Evolutionary conservation across 768 basidiomycete species (phyloP).

Genomic region (Lentinula sp.): DNA sequence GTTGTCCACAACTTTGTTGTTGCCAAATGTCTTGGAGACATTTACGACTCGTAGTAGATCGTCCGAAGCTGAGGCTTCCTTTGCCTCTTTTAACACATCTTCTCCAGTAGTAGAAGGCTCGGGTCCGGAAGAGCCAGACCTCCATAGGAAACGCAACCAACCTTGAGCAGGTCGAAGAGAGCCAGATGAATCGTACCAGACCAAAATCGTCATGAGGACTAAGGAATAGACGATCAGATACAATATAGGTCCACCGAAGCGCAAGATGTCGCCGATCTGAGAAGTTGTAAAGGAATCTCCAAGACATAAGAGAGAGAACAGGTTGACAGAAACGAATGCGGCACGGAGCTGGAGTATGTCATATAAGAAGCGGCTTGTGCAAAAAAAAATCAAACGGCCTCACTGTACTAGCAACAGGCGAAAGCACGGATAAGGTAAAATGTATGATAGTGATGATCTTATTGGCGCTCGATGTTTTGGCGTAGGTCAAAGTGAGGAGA

Average conservation of each 20-base stretch:
- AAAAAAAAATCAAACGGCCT: conserved; percentile 15
- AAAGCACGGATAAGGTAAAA: conserved; percentile 60
- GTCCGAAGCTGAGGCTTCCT: conserved; percentile 35
- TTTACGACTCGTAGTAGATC: conserved; percentile 59
- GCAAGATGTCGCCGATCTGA: conserved; percentile 46
- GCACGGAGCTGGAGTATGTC: conserved; percentile 47
- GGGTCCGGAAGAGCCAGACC: conserved; percentile 8
- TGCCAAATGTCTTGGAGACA: conserved; percentile 55
- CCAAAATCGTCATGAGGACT: conserved; percentile 54
- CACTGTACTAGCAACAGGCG: conserved; percentile 67
- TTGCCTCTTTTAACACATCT: conserved; percentile 54
- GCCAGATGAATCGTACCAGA: conserved; percentile 65
- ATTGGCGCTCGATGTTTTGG: conserved; percentile 47
- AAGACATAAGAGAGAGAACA: conserved; percentile 69
- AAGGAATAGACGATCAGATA: conserved; percentile 62
- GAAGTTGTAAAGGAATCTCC: conserved; percentile 41
- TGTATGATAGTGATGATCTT: conserved; percentile 58
- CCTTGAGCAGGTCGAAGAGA: conserved; percentile 27
- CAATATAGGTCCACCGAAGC: conserved; percentile 69
- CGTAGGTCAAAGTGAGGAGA: conserved; percentile 69
- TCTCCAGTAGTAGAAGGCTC: conserved; percentile 20
- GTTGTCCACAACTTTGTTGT: conserved; percentile 61
- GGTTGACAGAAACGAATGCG: conserved; percentile 68
- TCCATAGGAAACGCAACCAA: not conserved
- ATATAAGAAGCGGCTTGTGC: not conserved